Base-by-base conservation (phyloP, 352 stramenopile species). In the Phytophthora hibernalis region DNA sequence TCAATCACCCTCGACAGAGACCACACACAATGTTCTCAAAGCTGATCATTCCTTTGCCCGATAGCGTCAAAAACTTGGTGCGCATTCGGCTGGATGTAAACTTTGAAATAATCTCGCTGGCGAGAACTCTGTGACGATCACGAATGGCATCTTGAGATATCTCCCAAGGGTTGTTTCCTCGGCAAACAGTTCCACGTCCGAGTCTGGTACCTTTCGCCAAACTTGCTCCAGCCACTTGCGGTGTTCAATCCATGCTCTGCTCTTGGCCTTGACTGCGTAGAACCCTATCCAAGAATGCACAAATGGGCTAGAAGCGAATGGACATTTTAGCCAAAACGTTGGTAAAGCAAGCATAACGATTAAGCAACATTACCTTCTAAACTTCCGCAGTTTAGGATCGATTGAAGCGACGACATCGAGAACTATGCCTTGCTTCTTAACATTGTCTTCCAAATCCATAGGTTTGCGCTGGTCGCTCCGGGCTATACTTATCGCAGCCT, bases 221-320 rank as follows among this genome's bases (percentile, higher is more conserved):
- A 65, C 38, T 37, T 51, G 21, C 4, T 54, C 61, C 1, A 59
- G 31, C n/a, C 54, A 70, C 21, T 54, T 70, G 21, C 55, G 26
- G 47, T 65, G 20, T 50, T 70, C 9, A 16, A 60, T 9, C 61
- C 47, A 70, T 3, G 42, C 12, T 9, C 18, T 37, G 15, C 10
- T 9, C 11, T 57, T 60, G 8, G 16, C n/a, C 35, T 62, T 54
- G 1, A 62, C 11, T 40, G 3, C 15, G 20, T 68, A 44, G 33
- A 57, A 68, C 10, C 31, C 43, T 24, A 43, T 43, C 11, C 52
- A 37, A 35, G 24, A 16, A 18, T 13, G 22, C 1, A 56, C 31
- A 44, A 56, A 54, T 37, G 30, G 22, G 10, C 31, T 50, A 49
- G 16, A 58, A 40, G 9, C 2, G 18, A 31, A 2, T 59, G 21